These are phyloP conservation scores for Xenosphaeropsis pyriputrescens DNA, from an alignment of 2,329 filamentous ascomycete genomes.

Conservation along the genomic window DNA sequence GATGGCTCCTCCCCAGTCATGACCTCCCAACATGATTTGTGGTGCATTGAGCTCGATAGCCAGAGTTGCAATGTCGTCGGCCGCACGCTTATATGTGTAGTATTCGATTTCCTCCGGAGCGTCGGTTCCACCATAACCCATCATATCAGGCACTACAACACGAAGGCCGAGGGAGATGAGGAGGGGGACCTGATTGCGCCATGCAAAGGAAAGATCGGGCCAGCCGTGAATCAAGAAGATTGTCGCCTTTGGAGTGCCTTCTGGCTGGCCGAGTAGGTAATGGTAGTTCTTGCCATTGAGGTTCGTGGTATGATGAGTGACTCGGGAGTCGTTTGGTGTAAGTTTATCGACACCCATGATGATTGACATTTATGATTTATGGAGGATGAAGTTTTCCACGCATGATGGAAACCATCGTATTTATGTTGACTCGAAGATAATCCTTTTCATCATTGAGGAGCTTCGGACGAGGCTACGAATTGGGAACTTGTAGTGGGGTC, in stretches of 20 bases:
- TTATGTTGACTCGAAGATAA: background rate
- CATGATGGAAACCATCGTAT: background rate
- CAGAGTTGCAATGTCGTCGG: constrained; percentile 63
- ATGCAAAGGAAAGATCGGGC: constrained; percentile 71
- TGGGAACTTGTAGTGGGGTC: too few relatives aligned
- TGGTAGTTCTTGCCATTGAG: constrained; percentile 60
- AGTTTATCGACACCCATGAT: constrained; percentile 47
- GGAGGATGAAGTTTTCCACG: constrained; percentile 1
- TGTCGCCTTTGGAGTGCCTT: constrained; percentile 27
- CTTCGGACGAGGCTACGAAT: too few relatives aligned
- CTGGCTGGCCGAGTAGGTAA: constrained; percentile 41
- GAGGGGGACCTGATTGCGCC: constrained; percentile 77
- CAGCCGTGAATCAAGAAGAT: constrained; percentile 46
- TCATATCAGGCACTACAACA: constrained; percentile 73
- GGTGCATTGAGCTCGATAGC: constrained; percentile 32
- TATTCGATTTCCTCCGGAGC: constrained; percentile 44
- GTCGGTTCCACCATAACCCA: constrained; percentile 71
- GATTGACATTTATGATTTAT: constrained; percentile 1
- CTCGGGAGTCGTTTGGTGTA: constrained; percentile 47
- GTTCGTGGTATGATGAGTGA: constrained; percentile 44
- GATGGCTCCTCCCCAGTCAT: constrained; percentile 81
- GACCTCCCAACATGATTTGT: constrained; percentile 69
- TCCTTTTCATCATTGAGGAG: background rate
- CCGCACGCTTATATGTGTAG: constrained; percentile 60
- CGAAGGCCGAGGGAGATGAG: constrained; percentile 58